Evolutionary conservation across 2,329 filamentous ascomycete species (phyloP), one percentile per base, ranked within the genome.

Genomic region (Lasiodiplodia theobromae): DNA sequence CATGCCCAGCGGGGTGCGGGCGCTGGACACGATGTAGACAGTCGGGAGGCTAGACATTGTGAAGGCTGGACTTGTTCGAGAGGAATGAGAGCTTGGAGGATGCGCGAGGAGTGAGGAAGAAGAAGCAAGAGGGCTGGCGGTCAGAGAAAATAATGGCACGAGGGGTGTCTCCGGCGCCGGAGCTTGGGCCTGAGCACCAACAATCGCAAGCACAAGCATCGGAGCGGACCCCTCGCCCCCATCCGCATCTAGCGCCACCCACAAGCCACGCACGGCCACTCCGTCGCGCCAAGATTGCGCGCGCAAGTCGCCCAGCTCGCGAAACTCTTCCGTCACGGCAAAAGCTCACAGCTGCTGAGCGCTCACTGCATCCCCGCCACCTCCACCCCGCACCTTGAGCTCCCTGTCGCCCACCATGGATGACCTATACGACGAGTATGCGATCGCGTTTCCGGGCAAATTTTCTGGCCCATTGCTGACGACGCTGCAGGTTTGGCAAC

Each of bases 1-100:
- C 73, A 92, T 94, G 76, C 96, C 96, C 73, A 97, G 87, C 66
- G 96, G 96, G 72, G 96, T 99, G 82, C 94, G 89, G 77, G 89
- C 92, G 72, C 90, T 91, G 69, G 96, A 96, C 78, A 97, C 94
- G 77, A 99, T 97, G 85, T 99, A 99, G 73, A 99, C 95, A 69
- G 94, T 87, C 73, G 93, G 91, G 72, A 94, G 88, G 74, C 88
- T 88, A 79, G 93, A 87, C 92, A 96, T 96, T 31, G 12, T 69
- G 67, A 34, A 23, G 37, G 52, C 23, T 49, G 31, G 49, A n/a
- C 23, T 7, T 21, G n/a, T 31, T 40, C n/a, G 52, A 44, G 58
- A 40, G 62, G 21, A 37, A 25, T n/a, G n/a, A 38, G n/a, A 65
- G 53, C 37, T 67, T 18, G 53, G 37, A 40, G 12, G 44, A 31